Evolutionary conservation across 2,329 filamentous ascomycete genomes (phyloP).

Genomic region (Aspergillus tubingensis): DNA sequence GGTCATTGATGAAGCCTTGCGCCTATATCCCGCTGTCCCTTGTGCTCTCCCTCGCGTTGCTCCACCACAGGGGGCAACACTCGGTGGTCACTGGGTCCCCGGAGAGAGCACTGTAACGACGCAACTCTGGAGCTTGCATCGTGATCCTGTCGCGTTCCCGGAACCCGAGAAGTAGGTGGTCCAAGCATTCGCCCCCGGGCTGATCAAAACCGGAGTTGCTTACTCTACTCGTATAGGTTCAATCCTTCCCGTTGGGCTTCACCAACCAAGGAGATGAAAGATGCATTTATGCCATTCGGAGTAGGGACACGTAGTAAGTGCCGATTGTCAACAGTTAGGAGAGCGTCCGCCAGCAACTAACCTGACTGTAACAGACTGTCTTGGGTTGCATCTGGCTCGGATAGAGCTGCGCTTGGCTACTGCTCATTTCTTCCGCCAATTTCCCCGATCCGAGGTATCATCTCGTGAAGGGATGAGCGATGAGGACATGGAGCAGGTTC

Average conservation of each 20-base stretch:
- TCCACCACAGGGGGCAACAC: conserved; percentile 46
- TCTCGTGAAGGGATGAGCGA: conserved; percentile 31
- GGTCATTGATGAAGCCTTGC: conserved; percentile 60
- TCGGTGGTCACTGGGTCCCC: conserved; percentile 50
- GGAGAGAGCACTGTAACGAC: conserved; percentile 56
- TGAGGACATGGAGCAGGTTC: conserved; percentile 40
- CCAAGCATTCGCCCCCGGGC: background rate
- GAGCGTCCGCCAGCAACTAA: background rate
- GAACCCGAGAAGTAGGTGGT: conserved; percentile 53
- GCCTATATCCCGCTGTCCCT: conserved; percentile 59
- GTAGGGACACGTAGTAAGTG: conserved; percentile 61
- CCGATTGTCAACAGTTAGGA: background rate
- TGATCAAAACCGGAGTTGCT: conserved; percentile 27
- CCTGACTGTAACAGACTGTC: conserved; percentile 50
- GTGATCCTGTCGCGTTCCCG: conserved; percentile 53
- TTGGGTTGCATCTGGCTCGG: conserved; percentile 67
- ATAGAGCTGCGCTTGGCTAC: conserved; percentile 58
- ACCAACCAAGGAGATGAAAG: conserved; percentile 46
- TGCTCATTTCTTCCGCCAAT: conserved; percentile 53
- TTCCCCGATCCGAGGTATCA: conserved; percentile 26
- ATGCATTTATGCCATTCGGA: conserved; percentile 68
- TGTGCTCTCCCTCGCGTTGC: conserved; percentile 57
- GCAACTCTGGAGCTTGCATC: conserved; percentile 58
- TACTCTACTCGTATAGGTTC: conserved; percentile 40
- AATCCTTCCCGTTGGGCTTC: conserved; percentile 30